These are phyloP conservation scores for Daldinia sp. DNA, from an alignment of 2,329 filamentous ascomycete species.

Conservation along the genomic window DNA sequence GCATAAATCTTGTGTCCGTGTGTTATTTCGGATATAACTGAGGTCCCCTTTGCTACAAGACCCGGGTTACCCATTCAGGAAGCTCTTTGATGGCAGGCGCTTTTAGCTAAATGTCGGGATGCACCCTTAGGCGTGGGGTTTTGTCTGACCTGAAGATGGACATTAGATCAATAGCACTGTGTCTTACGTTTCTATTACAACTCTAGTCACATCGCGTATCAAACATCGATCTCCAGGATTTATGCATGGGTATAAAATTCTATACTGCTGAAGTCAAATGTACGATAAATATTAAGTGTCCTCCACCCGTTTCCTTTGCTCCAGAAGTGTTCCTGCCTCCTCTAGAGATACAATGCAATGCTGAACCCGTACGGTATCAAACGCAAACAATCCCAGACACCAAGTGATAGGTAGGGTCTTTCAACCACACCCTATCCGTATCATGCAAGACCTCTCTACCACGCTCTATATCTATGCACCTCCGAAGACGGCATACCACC, in stretches of 20 bases:
- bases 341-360: constrained; percentile 12
- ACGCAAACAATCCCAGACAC: background rate
- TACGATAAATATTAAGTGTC: background rate
- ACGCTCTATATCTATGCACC: background rate
- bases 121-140: too few relatives aligned
- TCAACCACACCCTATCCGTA: background rate
- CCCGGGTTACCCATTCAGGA: background rate
- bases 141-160: background rate
- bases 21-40: background rate
- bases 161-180: too few relatives aligned
- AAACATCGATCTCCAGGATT: too few relatives aligned
- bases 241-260: background rate
- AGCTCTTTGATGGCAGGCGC: background rate
- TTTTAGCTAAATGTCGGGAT: background rate
- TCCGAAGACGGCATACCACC: background rate
- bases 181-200: background rate
- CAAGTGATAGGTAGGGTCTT: background rate
- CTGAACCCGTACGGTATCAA: background rate
- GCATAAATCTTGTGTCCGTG: background rate
- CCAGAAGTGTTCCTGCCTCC: constrained; percentile 2
- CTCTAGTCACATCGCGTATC: background rate
- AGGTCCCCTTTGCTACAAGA: background rate
- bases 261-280: too few relatives aligned
- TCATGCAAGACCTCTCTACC: background rate
- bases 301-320: background rate